Conservation (phyloP, 1,284 basidiomycete species). For the Trichosporon asahii region DNA sequence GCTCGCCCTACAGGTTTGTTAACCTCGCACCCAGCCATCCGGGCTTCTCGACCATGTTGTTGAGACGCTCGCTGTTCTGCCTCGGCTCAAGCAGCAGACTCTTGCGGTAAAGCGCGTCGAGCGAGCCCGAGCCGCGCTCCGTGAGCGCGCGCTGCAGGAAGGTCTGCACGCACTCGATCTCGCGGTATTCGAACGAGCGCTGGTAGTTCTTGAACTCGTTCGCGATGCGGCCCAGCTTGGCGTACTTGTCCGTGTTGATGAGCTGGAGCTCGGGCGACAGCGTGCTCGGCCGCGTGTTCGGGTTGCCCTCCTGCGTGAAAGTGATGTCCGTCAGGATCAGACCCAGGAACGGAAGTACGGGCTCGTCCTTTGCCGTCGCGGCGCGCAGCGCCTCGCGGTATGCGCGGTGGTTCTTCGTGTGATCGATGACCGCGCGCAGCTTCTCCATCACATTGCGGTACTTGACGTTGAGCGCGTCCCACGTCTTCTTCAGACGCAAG, state of each 20-base stretch:
- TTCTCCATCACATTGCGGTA: slow-evolving; percentile 74
- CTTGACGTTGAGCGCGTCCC: slow-evolving; percentile 84
- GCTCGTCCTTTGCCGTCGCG: slow-evolving; percentile 8
- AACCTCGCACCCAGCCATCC: slow-evolving; percentile 35
- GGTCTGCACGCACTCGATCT: slow-evolving; percentile 46
- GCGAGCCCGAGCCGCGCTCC: slow-evolving; percentile 46
- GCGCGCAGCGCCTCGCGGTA: slow-evolving; percentile 81
- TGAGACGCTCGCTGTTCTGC: slow-evolving; percentile 42
- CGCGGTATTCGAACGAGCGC: slow-evolving; percentile 50
- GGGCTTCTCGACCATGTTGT: slow-evolving; percentile 41
- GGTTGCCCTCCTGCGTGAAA: slow-evolving; percentile 93
- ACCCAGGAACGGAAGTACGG: slow-evolving; percentile 85
- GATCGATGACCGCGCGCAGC: slow-evolving; percentile 82
- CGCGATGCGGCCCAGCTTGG: slow-evolving; percentile 82
- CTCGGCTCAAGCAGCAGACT: slow-evolving; percentile 51
- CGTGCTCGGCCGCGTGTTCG: slow-evolving; percentile 76
- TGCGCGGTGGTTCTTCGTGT: slow-evolving; percentile 61
- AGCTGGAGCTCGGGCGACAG: slow-evolving; percentile 71
- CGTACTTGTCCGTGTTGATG: slow-evolving; percentile 93
- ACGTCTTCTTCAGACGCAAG: slow-evolving; percentile 85
- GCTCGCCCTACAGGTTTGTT: not conserved
- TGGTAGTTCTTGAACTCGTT: slow-evolving; percentile 95
- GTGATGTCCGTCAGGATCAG: slow-evolving; percentile 61
- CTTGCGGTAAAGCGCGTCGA: slow-evolving; percentile 52
- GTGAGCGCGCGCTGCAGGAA: slow-evolving; percentile 45